Evolutionary conservation across 768 basidiomycete species (phyloP), one percentile per base, ranked within the genome.

Genomic region (Boletus patriciae): DNA sequence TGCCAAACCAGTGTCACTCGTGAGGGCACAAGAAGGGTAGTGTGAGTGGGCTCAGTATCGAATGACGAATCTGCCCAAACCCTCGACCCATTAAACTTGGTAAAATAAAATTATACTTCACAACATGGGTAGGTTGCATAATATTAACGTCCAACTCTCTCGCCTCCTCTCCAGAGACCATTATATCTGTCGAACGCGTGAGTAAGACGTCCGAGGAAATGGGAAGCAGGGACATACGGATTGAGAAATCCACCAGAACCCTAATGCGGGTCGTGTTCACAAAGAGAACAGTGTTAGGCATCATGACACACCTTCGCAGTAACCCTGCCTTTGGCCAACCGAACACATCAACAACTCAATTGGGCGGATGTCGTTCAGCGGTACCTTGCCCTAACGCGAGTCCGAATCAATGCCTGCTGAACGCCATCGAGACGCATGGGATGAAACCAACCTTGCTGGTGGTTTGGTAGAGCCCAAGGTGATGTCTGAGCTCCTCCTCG

Each of bases 301-400:
- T 19, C 12, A 23, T 43, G 38, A 57, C 77, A 46, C 54, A 86
- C 95, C 96, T 78, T 98, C 96, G 58, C 94, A 96, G 73, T 99
- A 98, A 48, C 96, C 96, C 74, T 97, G 94, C 73, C 96, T 83
- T 83, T 96, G 94, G 54, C 98, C 97, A 55, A 99, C 97, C 15
- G 97, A 98, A 80, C 95, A 98, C 97, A 99, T 99, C 86, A 98
- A 99, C 65, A 98, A 83, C 72, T 99, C 97, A 73, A 99, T 98
- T 18, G 97, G 97, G 58, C 97, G 86, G 64, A 98, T 98, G 73
- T 98, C 96, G 65, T 80, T 90, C 69, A 99, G 84, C 58, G 94
- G 96, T 38, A 97, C 92, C 74, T 98, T 98, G 72, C 97, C 97
- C 95, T 97, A 63, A 34, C 40, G 25, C 10, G 31, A 19, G 19